phyloP scores from a whole-genome alignment of 73 alveolate genomes.

The Halteria grandinella region DNA sequence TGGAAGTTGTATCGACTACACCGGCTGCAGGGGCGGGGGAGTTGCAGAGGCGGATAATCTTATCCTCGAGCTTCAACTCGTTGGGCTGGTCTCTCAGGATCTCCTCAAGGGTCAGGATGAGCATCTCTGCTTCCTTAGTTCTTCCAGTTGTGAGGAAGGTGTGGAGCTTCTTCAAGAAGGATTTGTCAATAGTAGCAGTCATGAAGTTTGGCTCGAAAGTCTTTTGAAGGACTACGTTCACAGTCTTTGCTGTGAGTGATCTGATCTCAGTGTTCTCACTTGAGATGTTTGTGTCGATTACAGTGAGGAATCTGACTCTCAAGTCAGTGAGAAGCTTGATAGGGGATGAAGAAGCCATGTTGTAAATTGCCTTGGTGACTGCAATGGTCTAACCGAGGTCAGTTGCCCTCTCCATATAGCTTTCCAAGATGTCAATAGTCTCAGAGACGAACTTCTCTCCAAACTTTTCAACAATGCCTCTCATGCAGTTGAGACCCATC shows the following conservation, averaged over 20 bases:
- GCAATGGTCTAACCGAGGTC: slow-evolving; percentile 1
- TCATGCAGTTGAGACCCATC: slow-evolving; percentile 56
- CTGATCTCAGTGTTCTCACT: slow-evolving; percentile 53
- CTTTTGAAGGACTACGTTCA: not conserved
- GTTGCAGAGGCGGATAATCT: slow-evolving; percentile 26
- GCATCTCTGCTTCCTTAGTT: slow-evolving; percentile 3
- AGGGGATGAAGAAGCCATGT: slow-evolving; percentile 47
- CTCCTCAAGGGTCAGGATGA: not conserved
- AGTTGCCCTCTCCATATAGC: slow-evolving; percentile 47
- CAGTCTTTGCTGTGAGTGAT: slow-evolving; percentile 18
- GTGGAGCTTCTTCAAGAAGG: slow-evolving; percentile 39
- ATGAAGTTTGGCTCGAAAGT: slow-evolving; percentile 47
- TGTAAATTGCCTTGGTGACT: slow-evolving; percentile 15
- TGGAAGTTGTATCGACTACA: not conserved
- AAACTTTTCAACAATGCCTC: slow-evolving; percentile 66
- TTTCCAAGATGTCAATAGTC: slow-evolving; percentile 59
- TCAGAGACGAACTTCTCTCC: slow-evolving; percentile 64
- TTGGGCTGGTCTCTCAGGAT: slow-evolving; percentile 17
- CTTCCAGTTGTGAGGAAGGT: not conserved
- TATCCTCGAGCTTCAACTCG: slow-evolving; percentile 38
- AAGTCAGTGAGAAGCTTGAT: slow-evolving; percentile 18
- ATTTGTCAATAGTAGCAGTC: not conserved
- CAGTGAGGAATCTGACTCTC: slow-evolving; percentile 31
- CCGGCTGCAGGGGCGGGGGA: not conserved
- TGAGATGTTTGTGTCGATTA: slow-evolving; percentile 36